Percentiles rank a stretch among this genome's conserved stretches.
Conservation (phyloP, 257 asterid genomes). For the Scutellaria minor region DNA sequence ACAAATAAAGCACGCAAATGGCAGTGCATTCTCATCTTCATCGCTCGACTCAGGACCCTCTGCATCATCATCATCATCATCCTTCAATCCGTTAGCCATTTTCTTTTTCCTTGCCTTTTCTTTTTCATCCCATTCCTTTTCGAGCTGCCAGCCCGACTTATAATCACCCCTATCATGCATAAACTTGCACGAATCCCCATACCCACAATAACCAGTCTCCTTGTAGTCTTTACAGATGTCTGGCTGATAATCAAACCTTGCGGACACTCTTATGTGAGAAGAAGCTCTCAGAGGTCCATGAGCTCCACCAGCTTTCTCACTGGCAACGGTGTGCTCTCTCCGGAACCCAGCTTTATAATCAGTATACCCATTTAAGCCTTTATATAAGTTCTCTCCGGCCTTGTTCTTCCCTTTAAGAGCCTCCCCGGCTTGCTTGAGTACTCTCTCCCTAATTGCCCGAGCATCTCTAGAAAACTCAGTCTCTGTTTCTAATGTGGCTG, state of each 20-base stretch:
- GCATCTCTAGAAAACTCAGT: slow-evolving; percentile 88
- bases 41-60: slow-evolving; percentile 55
- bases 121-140: slow-evolving; percentile 89
- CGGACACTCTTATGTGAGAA: slow-evolving; percentile 90
- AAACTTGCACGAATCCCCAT: slow-evolving; percentile 94
- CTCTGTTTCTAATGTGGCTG: slow-evolving; percentile 87
- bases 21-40: slow-evolving; percentile 78
- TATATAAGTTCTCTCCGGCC: slow-evolving; percentile 66
- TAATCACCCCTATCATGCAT: slow-evolving; percentile 98
- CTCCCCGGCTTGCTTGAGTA: slow-evolving; percentile 73
- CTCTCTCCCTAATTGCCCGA: slow-evolving; percentile 81
- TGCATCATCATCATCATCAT: slow-evolving; percentile 50
- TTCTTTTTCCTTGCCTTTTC: slow-evolving; percentile 73
- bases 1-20: slow-evolving; percentile 93
- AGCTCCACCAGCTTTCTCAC: slow-evolving; percentile 95
- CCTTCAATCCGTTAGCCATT: slow-evolving; percentile 60
- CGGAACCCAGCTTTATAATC: slow-evolving; percentile 95
- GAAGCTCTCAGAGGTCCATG: slow-evolving; percentile 97
- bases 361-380: slow-evolving; percentile 82
- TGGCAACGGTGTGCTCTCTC: slow-evolving; percentile 82
- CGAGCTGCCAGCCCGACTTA: slow-evolving; percentile 96
- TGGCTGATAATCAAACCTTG: slow-evolving; percentile 96
- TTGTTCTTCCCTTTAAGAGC: slow-evolving; percentile 71
- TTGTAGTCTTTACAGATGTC: slow-evolving; percentile 95
- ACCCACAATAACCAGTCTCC: slow-evolving; percentile 97